Evolutionary conservation across 768 basidiomycete species (phyloP).

Genomic region (Hypsizygus marmoreus): DNA sequence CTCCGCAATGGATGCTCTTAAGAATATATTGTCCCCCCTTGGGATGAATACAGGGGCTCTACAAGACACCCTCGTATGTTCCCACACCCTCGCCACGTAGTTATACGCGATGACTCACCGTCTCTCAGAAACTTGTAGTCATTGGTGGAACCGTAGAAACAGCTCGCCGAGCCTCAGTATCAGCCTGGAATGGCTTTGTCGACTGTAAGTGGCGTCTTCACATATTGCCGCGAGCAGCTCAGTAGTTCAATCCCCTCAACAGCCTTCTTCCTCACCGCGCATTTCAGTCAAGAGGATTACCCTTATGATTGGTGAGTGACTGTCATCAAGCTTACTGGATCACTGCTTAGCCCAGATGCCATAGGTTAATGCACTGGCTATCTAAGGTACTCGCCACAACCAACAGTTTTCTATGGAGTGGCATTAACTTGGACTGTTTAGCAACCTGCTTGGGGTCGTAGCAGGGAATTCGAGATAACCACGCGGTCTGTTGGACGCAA

Average conservation of each 20-base stretch:
- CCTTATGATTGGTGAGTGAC: slow-evolving; percentile 75
- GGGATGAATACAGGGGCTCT: slow-evolving; percentile 68
- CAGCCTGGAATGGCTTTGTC: slow-evolving; percentile 88
- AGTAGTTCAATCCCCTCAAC: slow-evolving; percentile 1
- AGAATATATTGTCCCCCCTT: slow-evolving; percentile 70
- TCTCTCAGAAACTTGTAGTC: slow-evolving; percentile 78
- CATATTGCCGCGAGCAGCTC: slow-evolving; percentile 2
- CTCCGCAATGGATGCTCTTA: slow-evolving; percentile 65
- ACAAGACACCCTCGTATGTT: slow-evolving; percentile 75
- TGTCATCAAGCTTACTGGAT: slow-evolving; percentile 7
- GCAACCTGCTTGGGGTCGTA: slow-evolving; percentile 91
- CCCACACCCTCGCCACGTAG: neutral
- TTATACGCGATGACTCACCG: slow-evolving; percentile 13
- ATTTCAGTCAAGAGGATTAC: slow-evolving; percentile 86
- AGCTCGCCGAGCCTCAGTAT: slow-evolving; percentile 75
- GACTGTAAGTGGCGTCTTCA: slow-evolving; percentile 58
- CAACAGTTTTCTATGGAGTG: neutral
- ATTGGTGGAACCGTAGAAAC: slow-evolving; percentile 90
- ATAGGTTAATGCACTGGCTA: slow-evolving; percentile 90
- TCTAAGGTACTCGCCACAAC: slow-evolving; percentile 54
- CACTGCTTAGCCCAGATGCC: slow-evolving; percentile 12
- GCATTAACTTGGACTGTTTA: slow-evolving; percentile 29
- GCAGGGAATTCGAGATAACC: slow-evolving; percentile 88
- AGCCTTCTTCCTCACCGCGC: slow-evolving; percentile 90
- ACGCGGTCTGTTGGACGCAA: slow-evolving; percentile 71